phyloP scores from a whole-genome alignment of 2,329 filamentous ascomycete genomes.

The Fonsecaea multimorphosa region DNA sequence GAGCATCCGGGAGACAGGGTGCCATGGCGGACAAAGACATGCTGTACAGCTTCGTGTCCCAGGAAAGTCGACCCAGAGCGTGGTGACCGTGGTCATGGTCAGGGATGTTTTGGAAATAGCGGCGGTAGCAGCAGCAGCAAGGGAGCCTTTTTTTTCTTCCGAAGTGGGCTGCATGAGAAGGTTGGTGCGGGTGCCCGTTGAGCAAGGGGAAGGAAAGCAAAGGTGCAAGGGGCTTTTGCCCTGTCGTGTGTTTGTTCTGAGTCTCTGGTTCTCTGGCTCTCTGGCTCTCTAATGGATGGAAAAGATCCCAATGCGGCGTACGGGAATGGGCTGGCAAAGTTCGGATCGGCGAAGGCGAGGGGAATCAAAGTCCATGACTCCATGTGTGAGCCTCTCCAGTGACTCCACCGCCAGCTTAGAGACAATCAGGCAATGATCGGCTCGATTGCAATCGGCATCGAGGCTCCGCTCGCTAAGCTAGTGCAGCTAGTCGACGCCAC shows the following conservation, averaged over 20 bases:
- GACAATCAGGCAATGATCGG: conserved; percentile 5
- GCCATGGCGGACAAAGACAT: conserved; percentile 2
- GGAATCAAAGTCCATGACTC: not conserved
- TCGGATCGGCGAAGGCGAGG: conserved; percentile 27
- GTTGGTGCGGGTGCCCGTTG: not conserved
- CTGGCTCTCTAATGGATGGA: not conserved
- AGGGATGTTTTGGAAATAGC: conserved; percentile 7
- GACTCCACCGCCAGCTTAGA: too few relatives aligned
- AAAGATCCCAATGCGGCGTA: not conserved
- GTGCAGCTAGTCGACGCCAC: not conserved
- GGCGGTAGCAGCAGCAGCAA: not conserved
- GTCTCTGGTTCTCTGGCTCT: not conserved
- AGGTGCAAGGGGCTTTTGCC: not conserved
- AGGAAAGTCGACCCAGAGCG: not conserved
- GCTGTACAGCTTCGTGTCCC: not conserved
- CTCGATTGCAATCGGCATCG: conserved; percentile 13
- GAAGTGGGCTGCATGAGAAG: conserved; percentile 3
- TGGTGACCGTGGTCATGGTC: not conserved
- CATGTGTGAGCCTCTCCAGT: too few relatives aligned
- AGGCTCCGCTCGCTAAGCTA: conserved; percentile 15
- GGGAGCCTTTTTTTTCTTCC: not conserved
- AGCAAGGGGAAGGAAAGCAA: not conserved
- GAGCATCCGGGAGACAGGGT: not conserved
- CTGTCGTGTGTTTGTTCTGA: not conserved
- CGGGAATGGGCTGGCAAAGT: conserved; percentile 17